phyloP scores from a whole-genome alignment of 805 yeast species.

The Sugiyamaella smithiae region DNA sequence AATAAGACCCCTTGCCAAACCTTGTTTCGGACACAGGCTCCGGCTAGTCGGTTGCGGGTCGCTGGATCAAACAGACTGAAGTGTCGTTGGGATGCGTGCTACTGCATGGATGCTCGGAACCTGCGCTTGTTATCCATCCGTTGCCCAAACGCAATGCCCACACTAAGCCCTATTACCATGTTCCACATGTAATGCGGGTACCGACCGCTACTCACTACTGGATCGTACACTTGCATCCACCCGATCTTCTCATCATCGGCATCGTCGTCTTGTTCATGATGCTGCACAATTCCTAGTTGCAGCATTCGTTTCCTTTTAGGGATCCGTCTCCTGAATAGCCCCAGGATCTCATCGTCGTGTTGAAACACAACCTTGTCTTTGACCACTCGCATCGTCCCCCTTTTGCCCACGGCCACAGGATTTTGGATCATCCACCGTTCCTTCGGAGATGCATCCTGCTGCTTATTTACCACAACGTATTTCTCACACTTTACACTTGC shows the following conservation, averaged over 20 bases:
- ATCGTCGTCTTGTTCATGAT: constrained; percentile 21
- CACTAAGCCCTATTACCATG: constrained; percentile 18
- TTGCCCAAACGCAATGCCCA: constrained; percentile 16
- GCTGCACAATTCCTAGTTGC: constrained; percentile 5
- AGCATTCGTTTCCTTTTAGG: constrained; percentile 17
- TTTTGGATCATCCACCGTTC: neutral
- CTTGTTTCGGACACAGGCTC: no score
- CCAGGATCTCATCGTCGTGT: constrained; percentile 9
- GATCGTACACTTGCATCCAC: constrained; percentile 23
- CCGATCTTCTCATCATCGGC: constrained; percentile 24
- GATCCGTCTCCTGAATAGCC: constrained; percentile 16
- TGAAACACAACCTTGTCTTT: neutral
- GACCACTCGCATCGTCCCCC: neutral
- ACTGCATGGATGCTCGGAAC: no score
- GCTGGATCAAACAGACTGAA: no score
- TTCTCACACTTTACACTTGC: neutral
- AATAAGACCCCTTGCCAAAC: no score
- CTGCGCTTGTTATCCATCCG: constrained; percentile 10
- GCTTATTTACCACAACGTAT: neutral
- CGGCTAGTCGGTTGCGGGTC: no score
- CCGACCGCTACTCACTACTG: neutral
- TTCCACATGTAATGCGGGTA: constrained; percentile 15
- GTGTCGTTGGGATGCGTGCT: no score
- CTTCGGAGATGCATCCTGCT: neutral
- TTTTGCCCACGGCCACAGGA: neutral